Evolutionary conservation across 108 stramenopile species (phyloP).

Genomic region (Bacterosira constricta): DNA sequence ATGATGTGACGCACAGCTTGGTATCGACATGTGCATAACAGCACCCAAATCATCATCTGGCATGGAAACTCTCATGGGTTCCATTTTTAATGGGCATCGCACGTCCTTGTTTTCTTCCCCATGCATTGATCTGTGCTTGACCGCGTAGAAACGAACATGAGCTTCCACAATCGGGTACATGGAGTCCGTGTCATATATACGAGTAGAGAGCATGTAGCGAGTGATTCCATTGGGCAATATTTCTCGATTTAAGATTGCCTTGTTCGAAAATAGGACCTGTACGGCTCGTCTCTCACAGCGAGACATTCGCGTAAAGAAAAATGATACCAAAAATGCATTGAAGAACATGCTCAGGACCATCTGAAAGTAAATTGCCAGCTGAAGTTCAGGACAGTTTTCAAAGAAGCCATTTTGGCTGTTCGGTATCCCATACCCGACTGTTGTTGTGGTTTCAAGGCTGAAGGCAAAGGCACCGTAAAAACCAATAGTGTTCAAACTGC

Average conservation of each 20-base stretch:
- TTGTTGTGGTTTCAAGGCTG: conserved; percentile 79
- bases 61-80: conserved; percentile 53
- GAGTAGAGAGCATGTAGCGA: conserved; percentile 38
- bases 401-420: conserved; percentile 71
- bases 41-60: conserved; percentile 79
- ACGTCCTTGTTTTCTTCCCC: conserved; percentile 25
- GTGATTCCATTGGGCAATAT: conserved; percentile 25
- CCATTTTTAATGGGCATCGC: conserved; percentile 42
- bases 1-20: conserved; percentile 58
- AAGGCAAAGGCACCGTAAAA: conserved; percentile 77
- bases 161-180: conserved; percentile 81
- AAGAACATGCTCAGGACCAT: conserved; percentile 78
- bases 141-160: conserved; percentile 82
- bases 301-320: conserved; percentile 66
- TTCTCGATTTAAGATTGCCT: conserved; percentile 66
- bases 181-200: conserved; percentile 75
- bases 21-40: conserved; percentile 54
- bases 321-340: conserved; percentile 81
- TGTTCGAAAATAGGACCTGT: conserved; percentile 77
- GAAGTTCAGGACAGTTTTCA: conserved; percentile 66
- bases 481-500: no score
- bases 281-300: conserved; percentile 60
- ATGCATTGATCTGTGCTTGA: conserved; percentile 33
- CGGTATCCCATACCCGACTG: conserved; percentile 72
- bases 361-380: conserved; percentile 71